Base-by-base conservation (phyloP, 768 basidiomycete species). In the Amanita subjunquillea region DNA sequence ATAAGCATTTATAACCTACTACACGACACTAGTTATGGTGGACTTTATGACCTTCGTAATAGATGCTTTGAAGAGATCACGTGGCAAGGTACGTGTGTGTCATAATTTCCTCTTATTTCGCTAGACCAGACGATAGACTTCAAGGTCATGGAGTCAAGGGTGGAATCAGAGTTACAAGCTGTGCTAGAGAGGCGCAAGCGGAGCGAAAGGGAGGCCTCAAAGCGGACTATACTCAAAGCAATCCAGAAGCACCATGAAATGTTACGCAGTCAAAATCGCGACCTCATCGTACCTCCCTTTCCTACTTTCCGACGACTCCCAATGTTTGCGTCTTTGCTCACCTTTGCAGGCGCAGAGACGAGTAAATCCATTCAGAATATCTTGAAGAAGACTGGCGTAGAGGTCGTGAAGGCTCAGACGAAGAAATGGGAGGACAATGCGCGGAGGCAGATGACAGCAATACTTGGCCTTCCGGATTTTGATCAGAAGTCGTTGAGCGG, bases 281-380 rank as follows among this genome's bases (percentile, higher is more conserved):
- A 52, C 9, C 23, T 32, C 6, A 27, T 52, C 2, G 42, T 52
- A 25, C 51, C 51, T 38, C 22, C 51, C 2, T 52, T 52, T 23
- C 10, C 42, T 20, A 52, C 43, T 22, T 52, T 52, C 43, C 36
- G 51, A 27, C 41, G 51, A 4, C 51, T 52, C 4, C 51, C 51
- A 15, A 38, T 25, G 2, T n/a, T 45, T 2, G 29, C 51, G 4
- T 52, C 42, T 13, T n/a, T 52, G 32, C 51, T 52, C 32, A 6
- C 51, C 10, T 17, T 52, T 3, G 43, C 51, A 4, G 9, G 25
- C 1, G 3, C 30, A 7, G 43, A 45, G 8, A 52, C 51, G 29
- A 52, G 34, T 42, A 38, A 45, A 25, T 52, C 43, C 20, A 38
- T 52, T 10, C 30, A 45, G 41, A 25, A 52, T 27, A 45, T 52